Evolutionary conservation across 441 rosid genomes (phyloP).

Genomic region (Aleurites moluccanus): DNA sequence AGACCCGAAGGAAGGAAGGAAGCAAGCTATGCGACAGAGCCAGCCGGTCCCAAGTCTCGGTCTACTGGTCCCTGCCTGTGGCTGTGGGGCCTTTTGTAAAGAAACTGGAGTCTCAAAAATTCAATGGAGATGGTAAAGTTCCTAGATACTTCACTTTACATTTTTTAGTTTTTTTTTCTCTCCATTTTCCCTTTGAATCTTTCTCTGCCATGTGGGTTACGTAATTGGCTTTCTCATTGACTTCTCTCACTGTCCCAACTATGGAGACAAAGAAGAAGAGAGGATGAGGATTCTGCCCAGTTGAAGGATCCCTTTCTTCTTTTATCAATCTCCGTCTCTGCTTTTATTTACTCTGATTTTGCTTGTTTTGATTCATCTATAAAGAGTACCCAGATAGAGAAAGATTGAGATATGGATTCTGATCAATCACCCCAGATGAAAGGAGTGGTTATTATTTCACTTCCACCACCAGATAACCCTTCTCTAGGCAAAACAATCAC

Average conservation of each 20-base stretch:
- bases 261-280: background rate
- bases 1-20: no score
- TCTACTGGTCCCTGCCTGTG: background rate
- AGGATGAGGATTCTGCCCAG: background rate
- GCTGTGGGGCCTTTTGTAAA: background rate
- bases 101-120: background rate
- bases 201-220: background rate
- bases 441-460: constrained; percentile 76
- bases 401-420: constrained; percentile 46
- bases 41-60: background rate
- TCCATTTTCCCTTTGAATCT: background rate
- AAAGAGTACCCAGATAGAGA: background rate
- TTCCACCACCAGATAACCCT: constrained; percentile 80
- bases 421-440: constrained; percentile 39
- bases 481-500: constrained; percentile 87
- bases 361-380: background rate
- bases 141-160: background rate
- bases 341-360: background rate
- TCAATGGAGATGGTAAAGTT: constrained; percentile 2
- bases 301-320: background rate
- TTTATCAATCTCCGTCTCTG: background rate
- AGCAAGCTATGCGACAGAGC: no score
- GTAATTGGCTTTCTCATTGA: constrained; percentile 8
- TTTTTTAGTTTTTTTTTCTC: background rate
- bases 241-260: background rate